Percentiles rank a stretch among this genome's conserved stretches.
Evolutionary conservation across 305 asterid genomes (phyloP).

Genomic region (Euphrasia arctica): DNA sequence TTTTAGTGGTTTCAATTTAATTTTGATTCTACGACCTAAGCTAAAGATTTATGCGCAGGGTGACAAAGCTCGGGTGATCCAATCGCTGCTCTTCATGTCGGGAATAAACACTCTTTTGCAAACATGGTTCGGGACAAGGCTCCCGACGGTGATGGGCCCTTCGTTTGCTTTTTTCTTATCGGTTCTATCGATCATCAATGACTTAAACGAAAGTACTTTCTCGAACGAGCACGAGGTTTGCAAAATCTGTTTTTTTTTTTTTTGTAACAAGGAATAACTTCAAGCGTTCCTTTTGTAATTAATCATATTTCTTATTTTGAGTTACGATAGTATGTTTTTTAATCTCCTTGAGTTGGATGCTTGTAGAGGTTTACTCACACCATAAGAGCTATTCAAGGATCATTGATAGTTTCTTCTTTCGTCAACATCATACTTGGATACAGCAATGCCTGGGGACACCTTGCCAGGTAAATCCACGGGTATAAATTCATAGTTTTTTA

Average conservation of each 20-base stretch:
- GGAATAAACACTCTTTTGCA: slow-evolving; percentile 90
- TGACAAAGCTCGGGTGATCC: slow-evolving; percentile 90
- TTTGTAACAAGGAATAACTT: background rate
- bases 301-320: slow-evolving; percentile 2
- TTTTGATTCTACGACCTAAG: slow-evolving; percentile 6
- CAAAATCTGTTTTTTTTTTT: slow-evolving; percentile 16
- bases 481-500: slow-evolving; percentile 7
- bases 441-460: slow-evolving; percentile 76
- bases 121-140: slow-evolving; percentile 87
- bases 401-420: slow-evolving; percentile 84
- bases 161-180: slow-evolving; percentile 78
- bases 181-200: slow-evolving; percentile 68
- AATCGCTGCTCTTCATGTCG: slow-evolving; percentile 81
- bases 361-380: slow-evolving; percentile 87
- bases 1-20: background rate
- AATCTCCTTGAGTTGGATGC: slow-evolving; percentile 30
- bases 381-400: slow-evolving; percentile 94
- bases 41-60: slow-evolving; percentile 48
- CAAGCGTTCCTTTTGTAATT: background rate
- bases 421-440: slow-evolving; percentile 79
- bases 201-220: slow-evolving; percentile 46
- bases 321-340: slow-evolving; percentile 6
- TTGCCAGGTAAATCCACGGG: slow-evolving; percentile 52
- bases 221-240: slow-evolving; percentile 60
- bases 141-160: slow-evolving; percentile 98